Base-by-base conservation (phyloP, 352 stramenopile genomes). In the Phytophthora sp. region DNA sequence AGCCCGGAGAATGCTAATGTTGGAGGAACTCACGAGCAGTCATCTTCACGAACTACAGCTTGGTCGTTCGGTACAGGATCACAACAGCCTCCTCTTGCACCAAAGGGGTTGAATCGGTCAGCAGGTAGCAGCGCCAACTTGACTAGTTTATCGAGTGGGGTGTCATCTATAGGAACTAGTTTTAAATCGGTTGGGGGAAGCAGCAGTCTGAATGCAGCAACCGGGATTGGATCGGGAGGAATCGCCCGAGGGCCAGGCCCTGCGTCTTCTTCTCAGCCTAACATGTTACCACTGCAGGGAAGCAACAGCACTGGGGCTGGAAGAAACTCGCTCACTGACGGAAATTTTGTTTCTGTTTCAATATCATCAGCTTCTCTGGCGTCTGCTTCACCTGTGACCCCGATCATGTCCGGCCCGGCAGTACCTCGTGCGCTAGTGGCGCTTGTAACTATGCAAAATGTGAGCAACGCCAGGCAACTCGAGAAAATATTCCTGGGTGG, bases 401-500 rank as follows among this genome's bases (percentile, higher is more conserved):
- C 80, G 4, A 76, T 82, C 63, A 74, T 74, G 39, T 73, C 77
- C 11, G 51, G 68, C 2, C 57, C 52, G 11, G 24, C 18, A 18
- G 49, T 70, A 7, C 86, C 86, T 20, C 80, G 74, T n/a, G 86
- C 83, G 4, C 42, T 92, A n/a, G 76, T 94, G 1, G 76, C 80
- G 4, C 62, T 94, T 15, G 74, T 94, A 23, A 88, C 82, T 1
- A 89, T 94, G 78, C 82, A 94, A 52, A 93, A 82, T n/a, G 69
- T 87, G 0, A 81, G 73, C 55, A 88, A 79, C 21, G 73, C 83
- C 3, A 72, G 46, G 16, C 74, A 92, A 24, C 65, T 94, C 7
- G 82, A 93, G 57, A 81, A 72, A 46, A 91, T 93, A n/a, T 80
- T 93, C 20, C 54, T 84, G 18, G 86, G 86, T 4, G 78, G 91